phyloP scores from a whole-genome alignment of 2,329 filamentous ascomycete species.

The Alternaria gansuensis region DNA sequence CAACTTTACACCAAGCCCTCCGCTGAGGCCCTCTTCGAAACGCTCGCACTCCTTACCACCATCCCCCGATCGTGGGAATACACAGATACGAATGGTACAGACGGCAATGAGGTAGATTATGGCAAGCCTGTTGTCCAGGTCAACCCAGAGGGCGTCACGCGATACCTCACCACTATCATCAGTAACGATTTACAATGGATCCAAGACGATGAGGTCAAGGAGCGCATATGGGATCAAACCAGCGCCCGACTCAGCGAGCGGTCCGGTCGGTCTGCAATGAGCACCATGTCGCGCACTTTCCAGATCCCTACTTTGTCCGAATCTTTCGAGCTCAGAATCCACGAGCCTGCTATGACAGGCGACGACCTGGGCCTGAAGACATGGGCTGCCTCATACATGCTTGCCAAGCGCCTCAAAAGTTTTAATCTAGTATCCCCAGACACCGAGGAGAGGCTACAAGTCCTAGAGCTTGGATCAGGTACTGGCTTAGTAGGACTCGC shows the following conservation, averaged over 20 bases:
- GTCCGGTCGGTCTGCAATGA: conserved; percentile 78
- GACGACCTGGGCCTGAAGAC: conserved; percentile 94
- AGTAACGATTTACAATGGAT: conserved; percentile 75
- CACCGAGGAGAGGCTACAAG: conserved; percentile 31
- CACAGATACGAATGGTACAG: conserved; percentile 38
- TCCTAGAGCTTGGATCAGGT: conserved; percentile 85
- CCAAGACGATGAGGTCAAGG: conserved; percentile 69
- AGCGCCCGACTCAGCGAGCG: conserved; percentile 83
- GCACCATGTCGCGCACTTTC: conserved; percentile 69
- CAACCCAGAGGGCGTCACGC: conserved; percentile 61
- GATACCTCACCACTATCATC: conserved; percentile 75
- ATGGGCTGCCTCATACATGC: conserved; percentile 89
- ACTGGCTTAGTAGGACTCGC: conserved; percentile 91
- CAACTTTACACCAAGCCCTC: conserved; percentile 81
- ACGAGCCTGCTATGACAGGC: conserved; percentile 86
- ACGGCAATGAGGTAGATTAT: conserved; percentile 9
- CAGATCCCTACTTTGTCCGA: conserved; percentile 60
- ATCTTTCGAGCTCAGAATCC: conserved; percentile 69
- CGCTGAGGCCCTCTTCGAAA: conserved; percentile 68
- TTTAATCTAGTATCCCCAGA: conserved; percentile 36
- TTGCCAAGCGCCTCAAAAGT: conserved; percentile 73
- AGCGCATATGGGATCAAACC: conserved; percentile 79
- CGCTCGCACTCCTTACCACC: conserved; percentile 72
- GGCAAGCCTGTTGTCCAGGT: conserved; percentile 48
- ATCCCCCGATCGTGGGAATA: conserved; percentile 74